Evolutionary conservation across 2,329 filamentous ascomycete genomes (phyloP), one percentile per base, ranked within the genome.

Genomic region (Zymoseptoria crescenta): DNA sequence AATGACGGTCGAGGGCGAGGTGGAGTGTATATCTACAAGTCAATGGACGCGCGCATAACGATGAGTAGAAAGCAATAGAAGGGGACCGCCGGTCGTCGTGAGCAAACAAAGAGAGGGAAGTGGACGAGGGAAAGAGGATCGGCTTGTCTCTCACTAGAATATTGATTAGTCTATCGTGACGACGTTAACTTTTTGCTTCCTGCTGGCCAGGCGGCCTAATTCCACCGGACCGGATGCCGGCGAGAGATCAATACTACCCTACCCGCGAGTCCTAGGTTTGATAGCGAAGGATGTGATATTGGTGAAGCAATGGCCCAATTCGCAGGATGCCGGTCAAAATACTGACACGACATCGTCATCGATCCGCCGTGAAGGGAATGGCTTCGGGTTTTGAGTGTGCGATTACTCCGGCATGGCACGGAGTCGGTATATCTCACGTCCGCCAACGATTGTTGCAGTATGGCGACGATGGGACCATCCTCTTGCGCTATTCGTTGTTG

Each of bases 311-410:
- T 16, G 24, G 51, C 27, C 24, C 51, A 19, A 28, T 29, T 1
- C 29, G 10, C 20, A 13, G 20, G 24, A 27, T 52, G 24, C 24
- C 16, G 29, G n/a, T 19, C 24, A 20, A 27, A 29, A 28, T 55
- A 49, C 20, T 62, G 52, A 55, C 49, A 35, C 56, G 48, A 27
- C 29, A 28, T 52, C 60, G 60, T 62, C 60, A 62, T 62, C 53
- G 57, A 62, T 56, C 45, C 21, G 58, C 58, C 50, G 54, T 27
- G 24, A 52, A 50, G 4, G 58, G 55, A 30, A 54, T 52, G 29
- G 57, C 50, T 19, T 45, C 51, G 50, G 50, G 8, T 8, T 24
- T 28, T 10, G 50, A 52, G 24, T 41, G 35, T 41, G 35, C 35
- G 10, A 16, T 41, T 41, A 41, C 35, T 41, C 35, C 35, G 35